Base-by-base conservation (phyloP, 2,329 filamentous ascomycete species). In the Shiraia sp. region DNA sequence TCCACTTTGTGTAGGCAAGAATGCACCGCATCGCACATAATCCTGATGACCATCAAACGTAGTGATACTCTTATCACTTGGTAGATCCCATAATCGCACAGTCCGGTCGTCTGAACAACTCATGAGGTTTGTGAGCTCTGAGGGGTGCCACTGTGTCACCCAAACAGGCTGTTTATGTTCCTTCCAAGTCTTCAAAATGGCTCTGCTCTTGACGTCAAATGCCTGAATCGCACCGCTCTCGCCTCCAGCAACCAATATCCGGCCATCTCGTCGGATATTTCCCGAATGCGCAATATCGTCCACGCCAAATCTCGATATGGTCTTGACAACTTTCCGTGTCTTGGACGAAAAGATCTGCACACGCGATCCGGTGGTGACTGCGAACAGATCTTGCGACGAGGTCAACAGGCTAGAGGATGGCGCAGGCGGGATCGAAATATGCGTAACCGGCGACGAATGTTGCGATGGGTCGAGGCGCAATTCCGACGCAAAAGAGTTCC, bases 151-250 rank as follows among this genome's bases (percentile, higher is more conserved):
- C 69, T 86, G 86, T 32, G 90, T 92, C 16, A 86, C 83, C 86
- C 92, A 96, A 16, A 95, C 89, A 10, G 93, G 89, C 77, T 95
- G 91, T 73, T 90, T 91, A 75, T 97, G 92, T 57, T 91, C 83
- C 51, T 86, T 84, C 92, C 93, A 99, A 36, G 92, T 96, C 76
- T 93, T 92, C 59, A 99, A 75, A 54, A 99, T 96, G 3, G 90
- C 90, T 51, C 93, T 81, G 42, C 90, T 92, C 65, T 80, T 85
- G 36, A 95, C 83, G 64, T 99, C 93, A 65, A 97, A 99, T 10
- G 96, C 90, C 72, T 99, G 95, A 55, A 99, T 88, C 49, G 86
- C 85, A 42, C 95, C 95, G 28, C 83, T 87, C 66, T 96, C 92
- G 57, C 96, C 92, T 59, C 92, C 92, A 23, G 92, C 90, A 25